These are phyloP conservation scores for Quambalaria eucalypti DNA, from an alignment of 1,284 basidiomycete genomes.

Conservation along the genomic window DNA sequence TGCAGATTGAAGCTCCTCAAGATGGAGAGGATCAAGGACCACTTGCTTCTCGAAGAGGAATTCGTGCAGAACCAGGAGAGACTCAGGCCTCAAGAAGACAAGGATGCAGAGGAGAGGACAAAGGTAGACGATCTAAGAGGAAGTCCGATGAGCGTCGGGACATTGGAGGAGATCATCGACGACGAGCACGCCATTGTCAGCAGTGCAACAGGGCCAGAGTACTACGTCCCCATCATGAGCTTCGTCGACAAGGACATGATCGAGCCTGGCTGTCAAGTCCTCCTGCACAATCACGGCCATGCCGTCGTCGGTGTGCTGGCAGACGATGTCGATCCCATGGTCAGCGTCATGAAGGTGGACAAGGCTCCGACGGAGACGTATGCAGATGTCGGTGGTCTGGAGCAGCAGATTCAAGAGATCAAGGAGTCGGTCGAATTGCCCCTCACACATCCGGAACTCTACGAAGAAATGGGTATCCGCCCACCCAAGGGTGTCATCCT, in stretches of 20 bases:
- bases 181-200: conserved; percentile 99
- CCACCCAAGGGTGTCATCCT: conserved; percentile 98
- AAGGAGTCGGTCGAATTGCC: conserved; percentile 99
- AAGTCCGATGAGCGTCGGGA: conserved; percentile 91
- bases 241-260: conserved; percentile 98
- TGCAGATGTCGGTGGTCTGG: conserved; percentile 94
- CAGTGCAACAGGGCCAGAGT: conserved; percentile 87
- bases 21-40: conserved; percentile 95
- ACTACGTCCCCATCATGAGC: conserved; percentile 96
- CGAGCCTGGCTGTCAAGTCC: conserved; percentile 89
- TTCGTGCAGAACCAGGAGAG: conserved; percentile 88
- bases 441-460: conserved; percentile 92
- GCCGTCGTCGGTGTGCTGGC: conserved; percentile 89
- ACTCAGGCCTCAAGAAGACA: conserved; percentile 64
- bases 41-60: conserved; percentile 91
- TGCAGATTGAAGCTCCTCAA: conserved; percentile 93
- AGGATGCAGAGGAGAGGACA: conserved; percentile 87
- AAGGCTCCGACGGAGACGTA: conserved; percentile 98
- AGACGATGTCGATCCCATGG: conserved; percentile 95
- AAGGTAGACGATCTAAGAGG: conserved; percentile 91
- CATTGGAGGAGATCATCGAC: conserved; percentile 97
- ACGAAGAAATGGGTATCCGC: conserved; percentile 99
- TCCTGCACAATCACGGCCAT: conserved; percentile 93
- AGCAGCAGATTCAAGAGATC: conserved; percentile 95
- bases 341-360: conserved; percentile 89